Evolutionary conservation across 2,329 filamentous ascomycete species (phyloP).

Genomic region (Septoria linicola): DNA sequence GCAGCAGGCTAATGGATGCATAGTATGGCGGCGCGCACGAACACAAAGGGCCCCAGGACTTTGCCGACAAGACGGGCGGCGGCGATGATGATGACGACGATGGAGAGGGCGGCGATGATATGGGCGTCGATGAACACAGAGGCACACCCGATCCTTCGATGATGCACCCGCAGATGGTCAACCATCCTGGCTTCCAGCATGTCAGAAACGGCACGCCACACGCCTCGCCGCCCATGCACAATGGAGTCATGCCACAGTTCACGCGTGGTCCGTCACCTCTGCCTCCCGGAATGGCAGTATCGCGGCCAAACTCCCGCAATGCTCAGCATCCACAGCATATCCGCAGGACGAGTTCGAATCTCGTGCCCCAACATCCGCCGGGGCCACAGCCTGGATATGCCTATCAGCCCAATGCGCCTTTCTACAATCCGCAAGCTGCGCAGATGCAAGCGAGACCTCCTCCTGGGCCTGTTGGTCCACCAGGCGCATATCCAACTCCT

Average conservation of each 20-base stretch:
- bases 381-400: constrained; percentile 59
- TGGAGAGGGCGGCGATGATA: constrained; percentile 62
- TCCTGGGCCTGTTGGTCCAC: constrained; percentile 27
- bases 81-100: constrained; percentile 76
- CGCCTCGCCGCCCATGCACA: constrained; percentile 82
- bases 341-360: constrained; percentile 70
- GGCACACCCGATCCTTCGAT: constrained; percentile 64
- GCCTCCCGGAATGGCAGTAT: constrained; percentile 61
- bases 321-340: constrained; percentile 63
- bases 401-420: constrained; percentile 81
- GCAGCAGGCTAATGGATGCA: constrained; percentile 20
- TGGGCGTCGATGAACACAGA: constrained; percentile 53
- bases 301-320: constrained; percentile 76
- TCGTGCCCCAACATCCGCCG: constrained; percentile 62
- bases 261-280: constrained; percentile 79
- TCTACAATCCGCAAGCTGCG: constrained; percentile 66
- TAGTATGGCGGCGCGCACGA: constrained; percentile 92
- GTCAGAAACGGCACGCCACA: constrained; percentile 80
- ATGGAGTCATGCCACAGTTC: constrained; percentile 65
- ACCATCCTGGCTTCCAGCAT: constrained; percentile 68
- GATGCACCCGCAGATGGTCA: constrained; percentile 45
- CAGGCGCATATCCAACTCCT: constrained; percentile 32
- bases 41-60: constrained; percentile 92
- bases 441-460: constrained; percentile 45
- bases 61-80: constrained; percentile 69